Conservation (phyloP, 441 rosid species). For the Melianthus villosus region DNA sequence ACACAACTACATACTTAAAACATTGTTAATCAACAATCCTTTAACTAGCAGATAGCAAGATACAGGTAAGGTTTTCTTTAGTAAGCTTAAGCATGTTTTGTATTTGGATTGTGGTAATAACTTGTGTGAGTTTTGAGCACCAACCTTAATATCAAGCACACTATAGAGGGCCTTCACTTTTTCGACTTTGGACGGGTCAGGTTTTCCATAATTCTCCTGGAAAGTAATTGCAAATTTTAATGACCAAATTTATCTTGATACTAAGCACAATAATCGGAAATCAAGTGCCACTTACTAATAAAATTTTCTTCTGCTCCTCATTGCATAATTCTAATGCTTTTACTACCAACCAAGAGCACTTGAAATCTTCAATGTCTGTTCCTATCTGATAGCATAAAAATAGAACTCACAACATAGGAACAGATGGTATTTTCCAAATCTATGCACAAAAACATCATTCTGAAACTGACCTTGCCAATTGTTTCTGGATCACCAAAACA, state of each 20-base stretch:
- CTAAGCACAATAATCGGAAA: not conserved
- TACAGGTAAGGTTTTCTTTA: no score
- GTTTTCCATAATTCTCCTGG: constrained; percentile 76
- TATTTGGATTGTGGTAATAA: no score
- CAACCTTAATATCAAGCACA: constrained; percentile 62
- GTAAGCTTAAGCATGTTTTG: not conserved
- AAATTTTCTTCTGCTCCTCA: constrained; percentile 54
- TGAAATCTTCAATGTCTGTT: constrained; percentile 81
- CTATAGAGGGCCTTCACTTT: constrained; percentile 58
- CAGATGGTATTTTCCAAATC: not conserved
- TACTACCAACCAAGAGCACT: constrained; percentile 88
- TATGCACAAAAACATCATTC: not conserved
- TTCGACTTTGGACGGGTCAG: constrained; percentile 36
- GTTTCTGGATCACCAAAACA: constrained; percentile 65
- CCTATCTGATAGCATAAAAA: constrained; percentile 39
- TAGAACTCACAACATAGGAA: not conserved
- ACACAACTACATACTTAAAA: not conserved
- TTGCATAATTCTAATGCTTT: constrained; percentile 56
- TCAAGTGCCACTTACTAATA: constrained; percentile 25
- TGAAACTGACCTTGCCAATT: constrained; percentile 53
- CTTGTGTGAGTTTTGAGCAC: no score
- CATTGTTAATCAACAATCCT: not conserved
- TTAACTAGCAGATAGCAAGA: no score
- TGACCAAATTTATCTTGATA: not conserved
- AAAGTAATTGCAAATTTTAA: constrained; percentile 6